Evolutionary conservation across 78 protist species (phyloP).

Genomic region (Emiliania huxleyi): DNA sequence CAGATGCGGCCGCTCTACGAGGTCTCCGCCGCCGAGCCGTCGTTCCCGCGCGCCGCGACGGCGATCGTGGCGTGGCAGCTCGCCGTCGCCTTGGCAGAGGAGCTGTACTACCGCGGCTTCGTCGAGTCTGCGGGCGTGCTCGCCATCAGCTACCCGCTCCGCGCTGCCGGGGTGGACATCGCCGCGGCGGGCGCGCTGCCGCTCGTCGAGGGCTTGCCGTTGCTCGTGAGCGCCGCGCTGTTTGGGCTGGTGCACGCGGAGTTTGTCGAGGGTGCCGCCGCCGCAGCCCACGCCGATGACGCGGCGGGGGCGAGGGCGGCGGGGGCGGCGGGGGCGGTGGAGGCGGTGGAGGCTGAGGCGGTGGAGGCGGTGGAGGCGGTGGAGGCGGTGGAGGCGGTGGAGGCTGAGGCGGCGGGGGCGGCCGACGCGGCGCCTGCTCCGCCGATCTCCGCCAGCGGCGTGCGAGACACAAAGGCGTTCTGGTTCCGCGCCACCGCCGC

Average conservation of each 20-base stretch:
- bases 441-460: no score
- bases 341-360: no score
- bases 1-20: neutral
- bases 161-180: neutral
- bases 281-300: no score
- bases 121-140: neutral
- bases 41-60: no score
- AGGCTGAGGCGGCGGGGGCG: no score
- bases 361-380: no score
- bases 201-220: neutral
- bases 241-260: neutral
- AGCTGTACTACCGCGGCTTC: neutral
- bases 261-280: neutral
- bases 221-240: neutral
- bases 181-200: neutral
- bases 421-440: no score
- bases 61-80: neutral
- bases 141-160: neutral
- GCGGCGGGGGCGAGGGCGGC: no score
- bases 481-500: neutral
- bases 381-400: no score
- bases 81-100: neutral
- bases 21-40: no score
- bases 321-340: no score
- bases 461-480: neutral